Evolutionary conservation across 2,329 filamentous ascomycete genomes (phyloP).

Genomic region (Chaetomium sp.): DNA sequence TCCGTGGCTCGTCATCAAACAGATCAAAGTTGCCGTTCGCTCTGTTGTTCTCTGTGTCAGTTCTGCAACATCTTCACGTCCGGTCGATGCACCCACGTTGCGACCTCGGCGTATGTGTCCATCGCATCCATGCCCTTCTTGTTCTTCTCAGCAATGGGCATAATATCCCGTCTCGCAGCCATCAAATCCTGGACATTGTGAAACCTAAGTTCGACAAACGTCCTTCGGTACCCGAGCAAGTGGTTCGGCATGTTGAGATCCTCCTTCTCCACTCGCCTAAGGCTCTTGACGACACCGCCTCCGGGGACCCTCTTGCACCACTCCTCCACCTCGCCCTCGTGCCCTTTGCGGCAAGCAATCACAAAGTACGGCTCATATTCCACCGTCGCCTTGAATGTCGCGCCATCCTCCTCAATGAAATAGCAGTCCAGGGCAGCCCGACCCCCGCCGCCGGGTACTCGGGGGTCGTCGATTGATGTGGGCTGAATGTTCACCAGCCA

Average conservation of each 20-base stretch:
- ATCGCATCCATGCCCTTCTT: conserved; percentile 94
- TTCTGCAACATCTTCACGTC: neutral
- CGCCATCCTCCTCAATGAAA: conserved; percentile 84
- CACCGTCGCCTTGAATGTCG: conserved; percentile 90
- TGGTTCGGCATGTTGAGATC: conserved; percentile 95
- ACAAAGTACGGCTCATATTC: conserved; percentile 97
- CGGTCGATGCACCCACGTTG: conserved; percentile 53
- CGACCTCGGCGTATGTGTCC: conserved; percentile 97
- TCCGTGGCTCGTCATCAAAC: conserved; percentile 80
- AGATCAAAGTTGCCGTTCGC: conserved; percentile 82
- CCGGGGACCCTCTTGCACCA: conserved; percentile 74
- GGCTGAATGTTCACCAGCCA: conserved; percentile 96
- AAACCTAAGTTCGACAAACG: conserved; percentile 81
- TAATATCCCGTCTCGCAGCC: conserved; percentile 73
- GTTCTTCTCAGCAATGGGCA: conserved; percentile 92
- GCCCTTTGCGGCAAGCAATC: conserved; percentile 79
- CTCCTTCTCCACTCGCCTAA: conserved; percentile 80
- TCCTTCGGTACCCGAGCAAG: conserved; percentile 80
- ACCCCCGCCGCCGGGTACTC: conserved; percentile 76
- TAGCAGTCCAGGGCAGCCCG: conserved; percentile 92
- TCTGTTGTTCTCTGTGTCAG: conserved; percentile 41
- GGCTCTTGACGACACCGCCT: conserved; percentile 73
- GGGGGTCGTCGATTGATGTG: conserved; percentile 79
- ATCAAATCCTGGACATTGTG: conserved; percentile 81
- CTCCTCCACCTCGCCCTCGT: conserved; percentile 91